Conservation (phyloP, 2,329 filamentous ascomycete species). For the Colletotrichum filicis region DNA sequence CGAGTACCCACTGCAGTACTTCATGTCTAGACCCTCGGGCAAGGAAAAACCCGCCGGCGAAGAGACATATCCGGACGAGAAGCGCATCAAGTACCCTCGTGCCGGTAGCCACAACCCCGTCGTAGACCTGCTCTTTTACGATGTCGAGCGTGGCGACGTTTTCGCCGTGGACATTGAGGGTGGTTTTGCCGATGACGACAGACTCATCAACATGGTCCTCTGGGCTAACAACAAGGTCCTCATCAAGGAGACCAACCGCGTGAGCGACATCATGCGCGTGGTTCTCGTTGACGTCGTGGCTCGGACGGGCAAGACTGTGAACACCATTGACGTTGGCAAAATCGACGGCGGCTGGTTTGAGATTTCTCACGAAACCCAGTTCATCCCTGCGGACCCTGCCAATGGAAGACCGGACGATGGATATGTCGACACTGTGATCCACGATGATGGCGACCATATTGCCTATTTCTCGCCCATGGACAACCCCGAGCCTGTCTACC, state of each 20-base stretch:
- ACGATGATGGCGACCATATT: constrained; percentile 89
- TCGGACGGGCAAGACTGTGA: constrained; percentile 80
- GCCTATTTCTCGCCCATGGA: constrained; percentile 94
- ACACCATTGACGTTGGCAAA: constrained; percentile 80
- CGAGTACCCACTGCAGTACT: constrained; percentile 94
- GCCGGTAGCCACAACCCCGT: constrained; percentile 93
- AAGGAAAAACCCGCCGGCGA: constrained; percentile 74
- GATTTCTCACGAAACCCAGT: constrained; percentile 86
- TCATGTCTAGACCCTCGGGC: constrained; percentile 86
- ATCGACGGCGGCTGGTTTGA: constrained; percentile 99
- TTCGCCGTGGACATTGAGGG: constrained; percentile 83
- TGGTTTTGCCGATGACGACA: constrained; percentile 82
- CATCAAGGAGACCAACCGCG: constrained; percentile 91
- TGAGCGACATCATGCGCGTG: constrained; percentile 90
- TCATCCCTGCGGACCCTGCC: constrained; percentile 83
- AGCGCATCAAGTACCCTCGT: constrained; percentile 97
- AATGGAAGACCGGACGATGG: constrained; percentile 85
- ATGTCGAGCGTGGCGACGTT: constrained; percentile 78
- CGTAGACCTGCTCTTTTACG: constrained; percentile 90
- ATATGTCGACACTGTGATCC: constrained; percentile 90
- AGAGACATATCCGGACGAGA: constrained; percentile 90
- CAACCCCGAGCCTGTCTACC: constrained; percentile 81
- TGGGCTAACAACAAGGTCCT: constrained; percentile 90
- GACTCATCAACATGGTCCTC: constrained; percentile 91
- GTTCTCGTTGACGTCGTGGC: constrained; percentile 83